These are phyloP conservation scores for Magnolia sinica DNA, from an alignment of 164 flowering plant species.

Conservation along the genomic window DNA sequence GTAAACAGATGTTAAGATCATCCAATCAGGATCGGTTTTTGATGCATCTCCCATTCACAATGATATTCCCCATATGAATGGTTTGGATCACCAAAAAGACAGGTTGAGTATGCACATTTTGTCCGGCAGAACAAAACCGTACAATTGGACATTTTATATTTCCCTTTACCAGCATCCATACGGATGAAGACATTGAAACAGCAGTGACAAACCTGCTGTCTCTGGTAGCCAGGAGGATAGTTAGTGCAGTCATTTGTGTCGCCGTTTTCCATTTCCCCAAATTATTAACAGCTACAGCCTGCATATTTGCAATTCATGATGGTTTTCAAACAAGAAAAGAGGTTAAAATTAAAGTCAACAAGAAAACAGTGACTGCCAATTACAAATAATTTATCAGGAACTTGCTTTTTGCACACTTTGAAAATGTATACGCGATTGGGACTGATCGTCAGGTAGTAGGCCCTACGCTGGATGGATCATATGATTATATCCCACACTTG, in stretches of 20 bases:
- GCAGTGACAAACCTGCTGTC: conserved; percentile 58
- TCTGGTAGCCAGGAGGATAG: conserved; percentile 76
- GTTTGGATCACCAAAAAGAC: no score
- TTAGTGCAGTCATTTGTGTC: conserved; percentile 87
- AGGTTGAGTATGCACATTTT: no score
- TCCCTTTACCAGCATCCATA: not conserved
- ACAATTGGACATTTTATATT: no score
- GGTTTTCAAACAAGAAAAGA: not conserved
- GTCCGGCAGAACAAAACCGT: no score
- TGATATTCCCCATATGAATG: no score
- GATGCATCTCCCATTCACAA: not conserved
- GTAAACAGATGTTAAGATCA: not conserved
- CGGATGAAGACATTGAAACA: not conserved
- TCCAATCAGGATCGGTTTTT: not conserved
- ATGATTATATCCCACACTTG: no score
- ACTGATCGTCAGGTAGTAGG: no score
- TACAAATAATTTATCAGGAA: no score
- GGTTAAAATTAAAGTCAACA: not conserved
- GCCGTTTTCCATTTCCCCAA: conserved; percentile 99
- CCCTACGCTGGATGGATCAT: no score
- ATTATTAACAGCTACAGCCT: conserved; percentile 98
- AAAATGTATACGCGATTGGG: no score
- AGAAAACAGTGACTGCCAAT: not conserved
- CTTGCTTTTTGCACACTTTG: no score
- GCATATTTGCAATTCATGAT: conserved; percentile 2